These are phyloP conservation scores for Castanopsis chinensis DNA, from an alignment of 306 rosid genomes.

Conservation along the genomic window DNA sequence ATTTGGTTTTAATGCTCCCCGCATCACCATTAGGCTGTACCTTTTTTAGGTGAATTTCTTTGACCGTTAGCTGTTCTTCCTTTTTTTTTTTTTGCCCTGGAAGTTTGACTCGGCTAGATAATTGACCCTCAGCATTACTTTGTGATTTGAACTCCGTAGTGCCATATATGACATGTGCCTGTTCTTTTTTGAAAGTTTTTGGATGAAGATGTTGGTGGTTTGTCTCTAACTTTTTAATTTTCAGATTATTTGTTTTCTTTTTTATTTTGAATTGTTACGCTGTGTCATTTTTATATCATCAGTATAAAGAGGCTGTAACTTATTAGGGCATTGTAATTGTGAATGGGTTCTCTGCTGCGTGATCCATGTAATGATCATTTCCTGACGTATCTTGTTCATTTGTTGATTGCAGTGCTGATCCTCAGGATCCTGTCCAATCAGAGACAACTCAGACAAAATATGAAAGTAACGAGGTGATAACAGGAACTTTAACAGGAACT, in stretches of 20 bases:
- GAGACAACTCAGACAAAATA: conserved; percentile 32
- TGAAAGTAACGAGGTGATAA: conserved; percentile 48
- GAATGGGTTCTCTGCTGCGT: neutral
- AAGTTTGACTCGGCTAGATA: no score
- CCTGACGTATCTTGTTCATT: conserved; percentile 11
- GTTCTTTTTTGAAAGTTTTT: neutral
- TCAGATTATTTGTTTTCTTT: neutral
- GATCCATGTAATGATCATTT: conserved; percentile 13
- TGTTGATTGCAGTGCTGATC: conserved; percentile 37
- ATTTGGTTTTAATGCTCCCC: no score
- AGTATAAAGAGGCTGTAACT: neutral
- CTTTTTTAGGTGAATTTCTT: no score
- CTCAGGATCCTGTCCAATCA: conserved; percentile 33
- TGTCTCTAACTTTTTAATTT: neutral
- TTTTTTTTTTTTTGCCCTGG: no score
- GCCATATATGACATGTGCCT: neutral
- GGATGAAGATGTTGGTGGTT: neutral
- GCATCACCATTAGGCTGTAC: no score
- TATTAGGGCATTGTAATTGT: neutral
- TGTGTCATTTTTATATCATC: neutral
- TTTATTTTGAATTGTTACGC: neutral
- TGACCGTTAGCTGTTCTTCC: no score
- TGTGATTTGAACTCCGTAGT: neutral
- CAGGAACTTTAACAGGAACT: conserved; percentile 36
- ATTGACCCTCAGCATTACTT: neutral